A percentile compares a stretch with the other conserved stretches of the same genome.
Evolutionary conservation across 2,329 filamentous ascomycete genomes (phyloP).

Genomic region (Fusarium verrucosum): DNA sequence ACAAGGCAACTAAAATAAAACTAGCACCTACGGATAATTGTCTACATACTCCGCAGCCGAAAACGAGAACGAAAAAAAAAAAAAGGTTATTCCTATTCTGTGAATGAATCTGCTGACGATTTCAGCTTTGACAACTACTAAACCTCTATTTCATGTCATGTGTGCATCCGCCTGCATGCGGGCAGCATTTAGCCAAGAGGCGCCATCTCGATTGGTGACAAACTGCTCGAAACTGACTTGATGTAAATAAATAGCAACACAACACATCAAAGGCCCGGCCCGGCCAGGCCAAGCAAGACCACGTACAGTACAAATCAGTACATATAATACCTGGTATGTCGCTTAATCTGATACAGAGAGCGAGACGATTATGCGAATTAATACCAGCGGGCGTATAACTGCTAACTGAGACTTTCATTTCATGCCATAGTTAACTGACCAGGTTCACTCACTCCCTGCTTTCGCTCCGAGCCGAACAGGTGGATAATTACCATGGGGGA

Average conservation of each 20-base stretch:
- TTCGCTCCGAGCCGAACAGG: slow-evolving; percentile 1
- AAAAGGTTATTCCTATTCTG: neutral
- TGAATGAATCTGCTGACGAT: slow-evolving; percentile 12
- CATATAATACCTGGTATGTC: slow-evolving; percentile 14
- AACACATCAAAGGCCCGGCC: slow-evolving; percentile 11
- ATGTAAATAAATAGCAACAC: neutral
- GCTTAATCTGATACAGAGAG: slow-evolving; percentile 31
- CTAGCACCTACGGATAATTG: no score
- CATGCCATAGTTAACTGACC: neutral
- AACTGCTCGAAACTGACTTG: neutral
- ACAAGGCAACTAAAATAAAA: slow-evolving; percentile 1
- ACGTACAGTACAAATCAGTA: neutral
- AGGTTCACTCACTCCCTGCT: slow-evolving; percentile 3
- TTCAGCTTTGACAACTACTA: neutral
- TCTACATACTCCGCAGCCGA: slow-evolving; percentile 11
- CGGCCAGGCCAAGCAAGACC: slow-evolving; percentile 2
- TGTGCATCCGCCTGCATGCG: neutral
- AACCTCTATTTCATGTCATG: slow-evolving; percentile 9
- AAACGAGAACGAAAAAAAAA: slow-evolving; percentile 14
- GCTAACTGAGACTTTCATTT: slow-evolving; percentile 14
- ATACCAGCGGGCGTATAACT: no score
- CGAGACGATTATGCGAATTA: no score
- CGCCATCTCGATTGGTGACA: slow-evolving; percentile 1
- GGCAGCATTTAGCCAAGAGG: slow-evolving; percentile 4
- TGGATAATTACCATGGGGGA: slow-evolving; percentile 6